These are phyloP conservation scores for Phytopythium delawarense DNA, from an alignment of 352 stramenopile species.

Conservation along the genomic window DNA sequence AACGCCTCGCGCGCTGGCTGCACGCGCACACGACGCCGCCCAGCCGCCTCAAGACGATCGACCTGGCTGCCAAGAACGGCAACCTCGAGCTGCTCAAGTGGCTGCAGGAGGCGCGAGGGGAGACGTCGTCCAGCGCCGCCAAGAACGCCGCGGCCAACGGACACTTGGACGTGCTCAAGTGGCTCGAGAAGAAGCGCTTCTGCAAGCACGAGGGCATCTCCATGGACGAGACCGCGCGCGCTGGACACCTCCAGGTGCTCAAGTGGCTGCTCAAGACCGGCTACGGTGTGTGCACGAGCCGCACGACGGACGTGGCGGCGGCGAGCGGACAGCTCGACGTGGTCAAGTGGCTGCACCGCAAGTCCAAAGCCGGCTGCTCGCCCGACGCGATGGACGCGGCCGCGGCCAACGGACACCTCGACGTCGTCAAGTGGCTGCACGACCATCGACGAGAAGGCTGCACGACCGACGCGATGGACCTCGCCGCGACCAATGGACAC, in stretches of 20 bases:
- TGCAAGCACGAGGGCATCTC: background rate
- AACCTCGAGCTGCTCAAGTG: slow-evolving; percentile 26
- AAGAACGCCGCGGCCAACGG: slow-evolving; percentile 17
- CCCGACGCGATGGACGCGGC: slow-evolving; percentile 19
- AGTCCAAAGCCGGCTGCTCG: too few relatives aligned
- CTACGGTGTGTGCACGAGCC: background rate
- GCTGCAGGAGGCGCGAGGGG: slow-evolving; percentile 7
- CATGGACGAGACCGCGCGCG: background rate
- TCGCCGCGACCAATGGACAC: slow-evolving; percentile 23
- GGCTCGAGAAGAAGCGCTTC: background rate
- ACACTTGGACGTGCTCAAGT: slow-evolving; percentile 6
- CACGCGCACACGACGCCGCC: slow-evolving; percentile 20
- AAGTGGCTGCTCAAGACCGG: background rate
- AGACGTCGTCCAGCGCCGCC: too few relatives aligned
- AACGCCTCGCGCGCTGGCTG: slow-evolving; percentile 15
- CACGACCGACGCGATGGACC: too few relatives aligned
- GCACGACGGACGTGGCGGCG: background rate
- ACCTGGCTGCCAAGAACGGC: slow-evolving; percentile 22
- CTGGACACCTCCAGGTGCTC: background rate
- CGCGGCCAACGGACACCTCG: slow-evolving; percentile 17
- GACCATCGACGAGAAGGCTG: background rate
- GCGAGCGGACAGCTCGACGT: background rate
- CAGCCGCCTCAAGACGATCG: slow-evolving; percentile 20
- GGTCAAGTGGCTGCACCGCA: background rate
- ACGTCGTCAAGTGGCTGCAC: slow-evolving; percentile 19